Evolutionary conservation across 176 grass and related monocot genomes (phyloP).

Genomic region (Lolium multiflorum): DNA sequence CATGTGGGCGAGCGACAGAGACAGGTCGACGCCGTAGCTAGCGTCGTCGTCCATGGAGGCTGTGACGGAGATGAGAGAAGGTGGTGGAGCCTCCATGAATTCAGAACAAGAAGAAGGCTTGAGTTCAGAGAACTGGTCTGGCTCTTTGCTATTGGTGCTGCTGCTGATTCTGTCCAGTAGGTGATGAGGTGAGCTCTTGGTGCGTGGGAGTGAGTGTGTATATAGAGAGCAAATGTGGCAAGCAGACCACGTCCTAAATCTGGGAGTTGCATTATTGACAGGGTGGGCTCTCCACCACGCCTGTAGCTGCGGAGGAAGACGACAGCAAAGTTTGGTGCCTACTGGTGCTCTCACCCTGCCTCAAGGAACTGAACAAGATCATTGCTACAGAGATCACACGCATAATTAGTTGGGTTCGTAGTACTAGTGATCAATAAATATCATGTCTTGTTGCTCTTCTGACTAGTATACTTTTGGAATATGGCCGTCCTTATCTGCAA

Average conservation of each 20-base stretch:
- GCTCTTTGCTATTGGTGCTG: not conserved
- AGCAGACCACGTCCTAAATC: constrained; percentile 39
- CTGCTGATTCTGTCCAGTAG: not conserved
- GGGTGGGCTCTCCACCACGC: not conserved
- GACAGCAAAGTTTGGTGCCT: constrained; percentile 49
- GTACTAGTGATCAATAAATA: constrained; percentile 33
- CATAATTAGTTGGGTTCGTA: constrained; percentile 22
- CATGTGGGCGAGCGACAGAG: constrained; percentile 45
- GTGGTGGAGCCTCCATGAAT: constrained; percentile 25
- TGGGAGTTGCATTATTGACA: constrained; percentile 51
- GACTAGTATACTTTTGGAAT: constrained; percentile 16
- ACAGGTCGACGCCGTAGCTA: constrained; percentile 40
- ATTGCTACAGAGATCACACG: constrained; percentile 47
- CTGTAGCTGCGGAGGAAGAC: constrained; percentile 32
- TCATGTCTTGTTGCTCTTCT: constrained; percentile 1
- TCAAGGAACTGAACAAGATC: constrained; percentile 36
- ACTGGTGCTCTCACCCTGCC: not conserved
- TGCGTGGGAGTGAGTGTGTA: constrained; percentile 33
- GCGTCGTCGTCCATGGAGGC: not conserved
- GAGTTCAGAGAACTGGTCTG: not conserved
- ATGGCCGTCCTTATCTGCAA: constrained; percentile 14
- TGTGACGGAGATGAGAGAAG: not conserved
- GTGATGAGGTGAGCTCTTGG: constrained; percentile 22
- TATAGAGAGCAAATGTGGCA: constrained; percentile 44
- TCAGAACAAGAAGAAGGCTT: not conserved